These are phyloP conservation scores for Podospora didyma DNA, from an alignment of 495 filamentous ascomycete species.

Conservation along the genomic window DNA sequence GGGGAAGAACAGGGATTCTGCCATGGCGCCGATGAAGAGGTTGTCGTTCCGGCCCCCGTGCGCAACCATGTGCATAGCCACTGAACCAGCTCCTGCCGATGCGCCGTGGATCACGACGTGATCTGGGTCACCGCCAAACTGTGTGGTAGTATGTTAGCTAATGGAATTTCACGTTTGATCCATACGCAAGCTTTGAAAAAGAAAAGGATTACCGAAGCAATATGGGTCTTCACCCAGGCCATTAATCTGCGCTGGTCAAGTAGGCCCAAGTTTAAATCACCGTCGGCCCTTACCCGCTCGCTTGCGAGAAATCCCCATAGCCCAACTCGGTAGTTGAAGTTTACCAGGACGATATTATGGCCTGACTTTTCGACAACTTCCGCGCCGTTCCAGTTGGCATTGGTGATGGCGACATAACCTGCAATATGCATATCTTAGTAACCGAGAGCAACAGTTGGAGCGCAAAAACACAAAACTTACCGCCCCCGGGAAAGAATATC, in stretches of 20 bases:
- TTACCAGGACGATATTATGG: conserved; percentile 62
- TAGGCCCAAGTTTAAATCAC: conserved; percentile 65
- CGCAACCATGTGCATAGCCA: conserved; percentile 63
- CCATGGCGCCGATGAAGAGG: conserved; percentile 38
- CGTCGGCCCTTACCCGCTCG: conserved; percentile 47
- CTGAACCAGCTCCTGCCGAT: conserved; percentile 66
- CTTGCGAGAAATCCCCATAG: conserved; percentile 70
- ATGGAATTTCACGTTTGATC: background rate
- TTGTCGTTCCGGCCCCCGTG: conserved; percentile 40
- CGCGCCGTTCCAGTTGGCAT: conserved; percentile 63
- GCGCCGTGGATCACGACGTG: conserved; percentile 69
- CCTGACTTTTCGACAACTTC: conserved; percentile 56
- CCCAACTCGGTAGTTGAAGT: conserved; percentile 72
- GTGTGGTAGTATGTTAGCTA: background rate
- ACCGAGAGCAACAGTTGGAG: background rate
- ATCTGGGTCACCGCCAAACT: conserved; percentile 71
- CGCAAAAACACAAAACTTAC: too few relatives aligned
- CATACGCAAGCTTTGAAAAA: background rate
- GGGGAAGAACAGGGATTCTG: conserved; percentile 44
- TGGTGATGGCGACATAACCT: conserved; percentile 59
- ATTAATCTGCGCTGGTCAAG: conserved; percentile 65
- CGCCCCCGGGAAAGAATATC: conserved; percentile 75
- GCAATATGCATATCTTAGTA: background rate
- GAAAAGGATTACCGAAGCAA: conserved; percentile 42
- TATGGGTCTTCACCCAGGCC: conserved; percentile 65